These are phyloP conservation scores for Pogostemon cablin DNA, from an alignment of 257 asterid species.

Conservation along the genomic window DNA sequence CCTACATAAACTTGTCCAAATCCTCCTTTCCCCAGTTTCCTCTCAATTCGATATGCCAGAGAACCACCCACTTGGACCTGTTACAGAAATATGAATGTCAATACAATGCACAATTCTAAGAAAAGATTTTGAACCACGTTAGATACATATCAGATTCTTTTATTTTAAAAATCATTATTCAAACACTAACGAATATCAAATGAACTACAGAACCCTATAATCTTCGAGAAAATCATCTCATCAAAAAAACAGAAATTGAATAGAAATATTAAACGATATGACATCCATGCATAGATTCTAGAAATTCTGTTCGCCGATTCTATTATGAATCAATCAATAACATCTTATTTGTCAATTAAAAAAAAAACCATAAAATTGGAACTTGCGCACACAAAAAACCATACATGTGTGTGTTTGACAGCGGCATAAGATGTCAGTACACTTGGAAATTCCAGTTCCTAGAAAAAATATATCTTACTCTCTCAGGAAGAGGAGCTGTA, in stretches of 20 bases:
- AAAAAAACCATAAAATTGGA: not conserved
- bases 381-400: not conserved
- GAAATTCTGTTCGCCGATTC: too few relatives aligned
- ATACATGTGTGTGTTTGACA: too few relatives aligned
- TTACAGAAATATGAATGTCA: slow-evolving; percentile 30
- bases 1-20: slow-evolving; percentile 97
- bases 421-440: too few relatives aligned
- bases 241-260: not conserved
- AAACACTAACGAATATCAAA: slow-evolving; percentile 19
- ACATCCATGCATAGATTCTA: too few relatives aligned
- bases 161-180: not conserved
- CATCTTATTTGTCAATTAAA: not conserved
- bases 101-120: slow-evolving; percentile 16
- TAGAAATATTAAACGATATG: not conserved
- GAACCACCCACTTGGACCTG: slow-evolving; percentile 96
- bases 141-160: not conserved
- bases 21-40: slow-evolving; percentile 92
- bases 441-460: not conserved
- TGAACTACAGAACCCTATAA: slow-evolving; percentile 1
- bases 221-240: slow-evolving; percentile 23
- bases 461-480: slow-evolving; percentile 40
- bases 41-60: slow-evolving; percentile 67
- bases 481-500: slow-evolving; percentile 78
- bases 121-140: not conserved
- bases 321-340: not conserved